Base-by-base conservation (phyloP, 176 grass and related monocot species). In the Cenchrus purpureus region DNA sequence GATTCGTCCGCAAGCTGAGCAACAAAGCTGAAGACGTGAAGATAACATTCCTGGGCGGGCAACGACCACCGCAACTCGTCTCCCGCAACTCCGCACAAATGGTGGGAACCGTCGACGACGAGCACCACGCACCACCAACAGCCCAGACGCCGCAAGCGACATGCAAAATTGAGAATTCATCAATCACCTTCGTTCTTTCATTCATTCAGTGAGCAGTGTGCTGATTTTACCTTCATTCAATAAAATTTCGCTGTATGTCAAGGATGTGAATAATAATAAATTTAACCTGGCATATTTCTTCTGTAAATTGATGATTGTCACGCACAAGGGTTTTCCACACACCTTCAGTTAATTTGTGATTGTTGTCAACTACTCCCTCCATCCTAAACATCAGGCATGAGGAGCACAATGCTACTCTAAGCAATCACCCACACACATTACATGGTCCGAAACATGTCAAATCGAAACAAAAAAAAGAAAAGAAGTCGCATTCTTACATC, bases 241-340 rank as follows among this genome's bases (percentile, higher is more conserved):
- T 49, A 73, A 79, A 71, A 20, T 59, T 73, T 31, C 8, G 17
- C 37, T 60, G 73, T 73, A 44, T 5, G 57, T 32, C 13, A 66
- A n/a, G 9, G 20, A 19, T 63, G 75, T 90, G 65, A 90, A 89
- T 65, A 85, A 22, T 28, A 82, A 86, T 86, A 86, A 78, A 51
- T 40, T 31, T 13, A 40, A 73, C 8, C 42, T 10, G 34, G 1
- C 4, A 25, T 29, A 19, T 66, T 65, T 73, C 16, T 19, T 44
- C 42, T 32, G 48, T 56, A 75, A 80, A 53, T 56, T 60, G 0
- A 61, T 19, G 19, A 50, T 68, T 10, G 58, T 58, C 22, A 46
- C 37, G 58, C 25, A 75, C 10, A 75, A 62, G 19, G 42, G 3
- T 20, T 29, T 15, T 19, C 4, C 11, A 58, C 11, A 58, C 34